Conservation (phyloP, 2,329 filamentous ascomycete species). For the Colletotrichum agaves region DNA sequence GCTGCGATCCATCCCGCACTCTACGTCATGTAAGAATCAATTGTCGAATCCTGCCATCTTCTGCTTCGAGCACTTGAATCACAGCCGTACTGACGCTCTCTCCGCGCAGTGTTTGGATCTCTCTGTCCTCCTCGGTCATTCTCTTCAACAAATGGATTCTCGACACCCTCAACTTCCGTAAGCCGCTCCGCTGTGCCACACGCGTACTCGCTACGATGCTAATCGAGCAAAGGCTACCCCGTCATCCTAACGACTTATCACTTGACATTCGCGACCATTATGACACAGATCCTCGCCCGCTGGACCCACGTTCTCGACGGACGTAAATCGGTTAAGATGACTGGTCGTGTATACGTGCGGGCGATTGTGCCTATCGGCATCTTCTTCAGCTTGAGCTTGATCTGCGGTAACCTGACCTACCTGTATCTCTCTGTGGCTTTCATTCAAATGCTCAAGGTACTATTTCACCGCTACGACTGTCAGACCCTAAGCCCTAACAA, state of each 20-base stretch:
- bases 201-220: conserved; percentile 7
- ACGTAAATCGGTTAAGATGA: conserved; percentile 97
- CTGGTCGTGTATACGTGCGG: conserved; percentile 88
- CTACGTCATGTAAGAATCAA: conserved; percentile 75
- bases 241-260: conserved; percentile 97
- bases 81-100: conserved; percentile 14
- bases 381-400: conserved; percentile 95
- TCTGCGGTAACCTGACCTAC: conserved; percentile 96
- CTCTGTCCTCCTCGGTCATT: conserved; percentile 92
- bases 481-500: conserved; percentile 13
- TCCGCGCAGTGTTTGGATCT: conserved; percentile 85
- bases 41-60: not conserved
- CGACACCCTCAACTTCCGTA: conserved; percentile 81
- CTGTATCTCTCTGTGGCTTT: conserved; percentile 95
- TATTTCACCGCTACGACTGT: not conserved
- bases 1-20: conserved; percentile 79
- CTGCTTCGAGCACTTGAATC: not conserved
- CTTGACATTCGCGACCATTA: conserved; percentile 88
- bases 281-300: conserved; percentile 92
- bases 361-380: conserved; percentile 95
- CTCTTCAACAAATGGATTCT: conserved; percentile 99
- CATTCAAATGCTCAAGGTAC: conserved; percentile 98
- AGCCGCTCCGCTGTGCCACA: conserved; percentile 37
- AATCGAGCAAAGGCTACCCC: conserved; percentile 72
- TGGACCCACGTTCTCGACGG: conserved; percentile 92